These are phyloP conservation scores for Talaromyces sp. DNA, from an alignment of 2,329 filamentous ascomycete species.

Conservation along the genomic window DNA sequence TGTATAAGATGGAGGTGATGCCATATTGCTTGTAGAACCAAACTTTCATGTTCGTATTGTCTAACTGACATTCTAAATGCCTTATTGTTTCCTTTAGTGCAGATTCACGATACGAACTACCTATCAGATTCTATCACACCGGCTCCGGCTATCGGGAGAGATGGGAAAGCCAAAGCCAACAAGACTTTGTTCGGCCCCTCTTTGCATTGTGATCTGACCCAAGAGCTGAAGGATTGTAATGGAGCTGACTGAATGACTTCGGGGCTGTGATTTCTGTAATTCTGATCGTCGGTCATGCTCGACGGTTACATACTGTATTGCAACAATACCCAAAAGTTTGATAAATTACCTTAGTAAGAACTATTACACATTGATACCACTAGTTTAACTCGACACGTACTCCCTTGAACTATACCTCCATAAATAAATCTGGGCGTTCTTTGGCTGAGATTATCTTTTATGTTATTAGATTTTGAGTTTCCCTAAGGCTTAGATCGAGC, in stretches of 20 bases:
- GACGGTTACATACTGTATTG: neutral
- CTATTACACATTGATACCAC: neutral
- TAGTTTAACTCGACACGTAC: neutral
- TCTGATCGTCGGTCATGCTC: neutral
- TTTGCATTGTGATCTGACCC: neutral
- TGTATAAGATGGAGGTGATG: neutral
- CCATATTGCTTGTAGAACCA: neutral
- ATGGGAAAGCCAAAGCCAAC: neutral
- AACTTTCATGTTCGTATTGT: neutral
- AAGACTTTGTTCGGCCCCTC: neutral
- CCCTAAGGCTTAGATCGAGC: neutral
- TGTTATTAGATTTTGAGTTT: neutral
- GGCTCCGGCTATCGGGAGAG: neutral
- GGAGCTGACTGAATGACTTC: neutral
- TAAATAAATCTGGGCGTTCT: neutral
- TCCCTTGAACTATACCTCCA: neutral
- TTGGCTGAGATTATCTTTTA: neutral
- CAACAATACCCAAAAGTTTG: neutral
- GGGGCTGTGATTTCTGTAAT: neutral
- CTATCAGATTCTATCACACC: neutral
- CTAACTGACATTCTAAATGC: neutral
- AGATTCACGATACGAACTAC: neutral
- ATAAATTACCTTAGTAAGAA: neutral
- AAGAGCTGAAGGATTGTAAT: neutral
- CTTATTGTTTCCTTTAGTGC: neutral